Conservation (phyloP, 192 early-diverging fungal species). For the Linnemannia zychae region DNA sequence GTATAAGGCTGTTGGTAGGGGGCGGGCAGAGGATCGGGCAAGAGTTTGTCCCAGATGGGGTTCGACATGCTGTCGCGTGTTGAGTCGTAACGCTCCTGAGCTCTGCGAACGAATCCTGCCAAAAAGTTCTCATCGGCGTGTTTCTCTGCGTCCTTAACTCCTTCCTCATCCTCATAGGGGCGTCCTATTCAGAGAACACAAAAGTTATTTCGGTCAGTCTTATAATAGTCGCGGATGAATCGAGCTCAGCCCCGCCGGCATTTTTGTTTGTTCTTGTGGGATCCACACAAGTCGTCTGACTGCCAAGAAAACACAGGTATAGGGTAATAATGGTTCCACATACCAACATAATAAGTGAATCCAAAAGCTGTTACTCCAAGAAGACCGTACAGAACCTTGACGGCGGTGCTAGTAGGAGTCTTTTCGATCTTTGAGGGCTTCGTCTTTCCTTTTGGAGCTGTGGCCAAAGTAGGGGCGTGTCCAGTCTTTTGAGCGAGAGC, state of each 20-base stretch:
- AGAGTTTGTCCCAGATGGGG: constrained; percentile 88
- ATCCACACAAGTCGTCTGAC: background rate
- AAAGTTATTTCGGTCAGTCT: background rate
- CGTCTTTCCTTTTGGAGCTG: constrained; percentile 64
- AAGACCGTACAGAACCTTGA: constrained; percentile 55
- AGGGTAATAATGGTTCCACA: background rate
- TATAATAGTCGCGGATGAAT: background rate
- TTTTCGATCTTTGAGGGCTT: constrained; percentile 65
- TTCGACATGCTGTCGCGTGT: constrained; percentile 62
- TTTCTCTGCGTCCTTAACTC: constrained; percentile 32
- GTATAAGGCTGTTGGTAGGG: constrained; percentile 92
- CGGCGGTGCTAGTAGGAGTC: constrained; percentile 49
- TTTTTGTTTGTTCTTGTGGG: background rate
- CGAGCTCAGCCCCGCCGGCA: background rate
- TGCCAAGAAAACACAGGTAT: background rate
- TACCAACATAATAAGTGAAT: constrained; percentile 62
- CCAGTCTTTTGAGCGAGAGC: constrained; percentile 60
- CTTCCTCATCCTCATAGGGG: constrained; percentile 45
- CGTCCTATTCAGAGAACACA: constrained; percentile 8
- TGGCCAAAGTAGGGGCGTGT: constrained; percentile 41
- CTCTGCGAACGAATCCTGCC: constrained; percentile 20
- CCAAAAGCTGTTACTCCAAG: constrained; percentile 45
- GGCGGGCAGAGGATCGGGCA: constrained; percentile 91
- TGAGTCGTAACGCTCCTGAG: constrained; percentile 37
- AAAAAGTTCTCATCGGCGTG: constrained; percentile 34